Conservation (phyloP, 2,329 filamentous ascomycete species). For the Penicillium palitans region DNA sequence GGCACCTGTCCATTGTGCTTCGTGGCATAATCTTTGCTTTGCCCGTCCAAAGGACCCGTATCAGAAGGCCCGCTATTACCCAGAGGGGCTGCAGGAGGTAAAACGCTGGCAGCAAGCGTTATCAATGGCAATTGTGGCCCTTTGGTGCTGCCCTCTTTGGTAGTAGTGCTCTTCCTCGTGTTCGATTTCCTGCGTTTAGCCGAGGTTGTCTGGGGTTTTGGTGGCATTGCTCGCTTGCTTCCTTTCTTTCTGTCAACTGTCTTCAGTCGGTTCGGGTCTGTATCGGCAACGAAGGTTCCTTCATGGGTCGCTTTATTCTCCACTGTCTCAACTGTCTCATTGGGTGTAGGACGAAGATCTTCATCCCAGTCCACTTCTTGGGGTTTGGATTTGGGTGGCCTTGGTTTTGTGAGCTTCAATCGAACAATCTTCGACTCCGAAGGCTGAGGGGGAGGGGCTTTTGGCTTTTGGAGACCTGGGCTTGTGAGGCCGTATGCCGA, state of each 20-base stretch:
- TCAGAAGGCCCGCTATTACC: neutral
- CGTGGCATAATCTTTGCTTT: neutral
- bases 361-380: constrained; percentile 35
- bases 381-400: constrained; percentile 17
- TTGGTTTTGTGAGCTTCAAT: constrained; percentile 17
- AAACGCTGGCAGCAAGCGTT: neutral
- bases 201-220: constrained; percentile 1
- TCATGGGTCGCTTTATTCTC: constrained; percentile 3
- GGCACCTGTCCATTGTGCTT: neutral
- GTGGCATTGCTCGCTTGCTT: constrained; percentile 8
- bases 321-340: constrained; percentile 14
- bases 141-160: neutral
- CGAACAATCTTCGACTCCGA: constrained; percentile 12
- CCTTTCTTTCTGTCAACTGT: constrained; percentile 1
- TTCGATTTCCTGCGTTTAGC: constrained; percentile 16
- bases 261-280: constrained; percentile 1
- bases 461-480: neutral
- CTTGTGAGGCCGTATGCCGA: neutral
- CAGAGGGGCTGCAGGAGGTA: neutral
- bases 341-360: constrained; percentile 30
- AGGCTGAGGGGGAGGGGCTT: neutral
- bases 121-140: constrained; percentile 14
- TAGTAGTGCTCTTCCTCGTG: neutral
- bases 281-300: constrained; percentile 20
- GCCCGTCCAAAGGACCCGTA: neutral